These are phyloP conservation scores for Hypoxylon rickii DNA, from an alignment of 495 filamentous ascomycete genomes.

Conservation along the genomic window DNA sequence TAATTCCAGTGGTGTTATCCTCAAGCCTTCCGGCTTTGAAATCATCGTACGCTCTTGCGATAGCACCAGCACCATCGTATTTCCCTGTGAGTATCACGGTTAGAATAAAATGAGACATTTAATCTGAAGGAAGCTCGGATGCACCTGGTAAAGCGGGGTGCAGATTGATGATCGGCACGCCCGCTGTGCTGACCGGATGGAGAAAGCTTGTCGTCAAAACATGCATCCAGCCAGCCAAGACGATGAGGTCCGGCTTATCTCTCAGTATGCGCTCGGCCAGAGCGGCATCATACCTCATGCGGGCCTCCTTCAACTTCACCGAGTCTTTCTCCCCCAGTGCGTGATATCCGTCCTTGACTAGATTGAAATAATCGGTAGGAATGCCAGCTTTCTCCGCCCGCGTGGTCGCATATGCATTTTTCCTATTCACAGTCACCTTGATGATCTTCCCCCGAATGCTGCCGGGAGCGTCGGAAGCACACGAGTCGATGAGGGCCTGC, in stretches of 20 bases:
- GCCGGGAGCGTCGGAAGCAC: constrained; percentile 44
- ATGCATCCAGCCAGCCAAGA: constrained; percentile 74
- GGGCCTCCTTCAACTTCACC: constrained; percentile 62
- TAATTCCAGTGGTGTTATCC: constrained; percentile 76
- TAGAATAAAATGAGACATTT: constrained; percentile 6
- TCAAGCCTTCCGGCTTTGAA: constrained; percentile 73
- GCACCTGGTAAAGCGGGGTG: constrained; percentile 59
- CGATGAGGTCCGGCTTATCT: constrained; percentile 72
- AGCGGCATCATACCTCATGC: constrained; percentile 78
- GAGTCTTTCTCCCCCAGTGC: constrained; percentile 55
- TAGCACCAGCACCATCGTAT: constrained; percentile 80
- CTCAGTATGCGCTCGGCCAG: constrained; percentile 71
- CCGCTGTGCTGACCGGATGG: constrained; percentile 61
- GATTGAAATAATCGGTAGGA: constrained; percentile 84
- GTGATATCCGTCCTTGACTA: constrained; percentile 65
- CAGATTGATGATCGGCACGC: constrained; percentile 79
- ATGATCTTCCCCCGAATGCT: constrained; percentile 68
- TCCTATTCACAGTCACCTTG: constrained; percentile 82
- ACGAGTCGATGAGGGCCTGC: constrained; percentile 85
- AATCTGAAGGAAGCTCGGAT: constrained; percentile 4
- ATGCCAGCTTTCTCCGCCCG: constrained; percentile 73
- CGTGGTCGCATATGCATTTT: constrained; percentile 75
- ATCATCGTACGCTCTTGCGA: constrained; percentile 76
- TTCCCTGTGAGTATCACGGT: constrained; percentile 46
- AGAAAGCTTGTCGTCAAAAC: constrained; percentile 55